Evolutionary conservation across 148 eudicot genomes (phyloP), one percentile per base, ranked within the genome.

Genomic region (Vaccinium macrocarpon): DNA sequence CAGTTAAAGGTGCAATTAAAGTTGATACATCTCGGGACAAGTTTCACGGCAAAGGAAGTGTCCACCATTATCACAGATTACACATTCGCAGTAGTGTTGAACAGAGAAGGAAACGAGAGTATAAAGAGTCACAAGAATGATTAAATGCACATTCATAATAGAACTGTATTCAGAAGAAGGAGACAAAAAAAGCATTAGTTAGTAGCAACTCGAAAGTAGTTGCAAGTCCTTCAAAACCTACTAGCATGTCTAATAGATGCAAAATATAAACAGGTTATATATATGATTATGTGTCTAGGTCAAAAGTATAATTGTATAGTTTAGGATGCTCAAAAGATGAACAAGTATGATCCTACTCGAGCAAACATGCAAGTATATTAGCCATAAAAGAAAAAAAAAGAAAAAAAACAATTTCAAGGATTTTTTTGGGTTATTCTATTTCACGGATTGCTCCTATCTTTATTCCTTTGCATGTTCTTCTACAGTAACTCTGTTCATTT

Each of bases 1-100:
- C 35, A 32, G 2, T 32, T 32, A 32, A 32, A 32, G 35, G 35
- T 32, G 35, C 35, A 32, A 3, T 32, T 11, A 68, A 81, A 94
- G 88, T 89, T 95, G 98, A 89, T 95, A 95, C 25, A 93, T 93
- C 73, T 93, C 88, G 76, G 98, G 98, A 90, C 98, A 95, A 83
- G 86, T 86, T 81, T 95, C 98, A 81, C 98, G 94, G 84, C 98
- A 94, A 32, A 32, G 35, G 0, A 32, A 32, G 35, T 90, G 85
- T 80, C 98, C 98, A 84, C 98, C 95, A 89, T 93, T 92, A 90
- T 94, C 95, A 88, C 98, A 95, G 72, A 93, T 81, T 87, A 32
- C 35, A 32, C 98, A 95, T 88, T 95, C 97, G 87, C 92, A 93
- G 87, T 89, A 91, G 81, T 94, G 90, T 98, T 95, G 96, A 82